Conservation (phyloP, 306 rosid genomes). For the Trichosanthes truncata region DNA sequence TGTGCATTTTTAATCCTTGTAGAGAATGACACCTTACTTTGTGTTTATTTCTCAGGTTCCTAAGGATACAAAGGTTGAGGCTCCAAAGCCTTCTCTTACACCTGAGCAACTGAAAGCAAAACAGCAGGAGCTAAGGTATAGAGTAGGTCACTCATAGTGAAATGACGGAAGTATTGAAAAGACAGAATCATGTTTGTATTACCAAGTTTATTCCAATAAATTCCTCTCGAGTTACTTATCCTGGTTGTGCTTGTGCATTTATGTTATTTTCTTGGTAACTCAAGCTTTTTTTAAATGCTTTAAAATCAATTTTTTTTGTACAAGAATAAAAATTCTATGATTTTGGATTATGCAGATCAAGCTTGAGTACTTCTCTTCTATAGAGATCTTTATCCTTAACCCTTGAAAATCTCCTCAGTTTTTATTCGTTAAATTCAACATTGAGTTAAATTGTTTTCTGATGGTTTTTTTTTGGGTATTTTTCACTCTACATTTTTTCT, state of each 20-base stretch:
- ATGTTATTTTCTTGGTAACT: background rate
- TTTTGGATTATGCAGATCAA: background rate
- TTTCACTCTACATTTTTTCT: background rate
- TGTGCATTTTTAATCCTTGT: background rate
- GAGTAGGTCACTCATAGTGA: background rate
- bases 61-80: constrained; percentile 49
- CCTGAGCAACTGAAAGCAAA: constrained; percentile 76
- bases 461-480: background rate
- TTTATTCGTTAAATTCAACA: background rate
- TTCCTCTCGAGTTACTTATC: no score
- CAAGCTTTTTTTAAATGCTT: background rate
- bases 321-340: background rate
- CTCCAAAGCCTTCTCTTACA: constrained; percentile 79
- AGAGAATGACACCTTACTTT: constrained; percentile 1
- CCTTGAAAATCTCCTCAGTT: background rate
- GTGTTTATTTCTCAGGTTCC: constrained; percentile 48
- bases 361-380: background rate
- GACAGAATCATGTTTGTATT: background rate
- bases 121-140: constrained; percentile 89
- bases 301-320: background rate
- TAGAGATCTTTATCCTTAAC: background rate
- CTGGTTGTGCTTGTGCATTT: background rate
- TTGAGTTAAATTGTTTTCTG: background rate
- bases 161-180: background rate
- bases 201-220: background rate